phyloP scores from a whole-genome alignment of 176 grass and related monocot species.

The Triticum dicoccoides region DNA sequence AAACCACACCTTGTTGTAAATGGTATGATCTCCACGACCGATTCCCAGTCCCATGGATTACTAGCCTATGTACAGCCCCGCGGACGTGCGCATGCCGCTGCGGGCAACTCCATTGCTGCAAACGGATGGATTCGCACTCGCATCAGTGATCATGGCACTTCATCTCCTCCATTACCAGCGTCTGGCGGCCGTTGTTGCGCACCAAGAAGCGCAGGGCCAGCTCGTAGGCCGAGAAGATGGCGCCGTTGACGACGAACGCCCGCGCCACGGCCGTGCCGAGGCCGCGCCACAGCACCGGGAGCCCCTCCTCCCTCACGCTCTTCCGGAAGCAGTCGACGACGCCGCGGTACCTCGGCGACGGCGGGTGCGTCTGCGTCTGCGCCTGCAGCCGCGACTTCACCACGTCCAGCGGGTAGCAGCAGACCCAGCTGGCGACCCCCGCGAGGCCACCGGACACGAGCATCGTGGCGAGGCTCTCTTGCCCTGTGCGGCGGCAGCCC shows the following conservation, averaged over 20 bases:
- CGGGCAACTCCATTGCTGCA: neutral
- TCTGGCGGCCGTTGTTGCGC: slow-evolving; percentile 29
- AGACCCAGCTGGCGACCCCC: slow-evolving; percentile 92
- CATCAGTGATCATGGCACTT: slow-evolving; percentile 1
- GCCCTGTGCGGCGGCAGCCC: slow-evolving; percentile 54
- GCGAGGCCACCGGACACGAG: slow-evolving; percentile 81
- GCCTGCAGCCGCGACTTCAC: slow-evolving; percentile 95
- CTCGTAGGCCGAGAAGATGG: slow-evolving; percentile 95
- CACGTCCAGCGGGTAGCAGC: slow-evolving; percentile 94
- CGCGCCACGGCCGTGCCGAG: slow-evolving; percentile 79
- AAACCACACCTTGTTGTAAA: neutral
- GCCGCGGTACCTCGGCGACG: slow-evolving; percentile 56
- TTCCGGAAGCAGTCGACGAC: slow-evolving; percentile 78
- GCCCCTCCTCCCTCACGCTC: slow-evolving; percentile 79
- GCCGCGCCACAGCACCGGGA: slow-evolving; percentile 86
- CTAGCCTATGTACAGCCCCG: slow-evolving; percentile 21
- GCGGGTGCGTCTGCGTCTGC: slow-evolving; percentile 26
- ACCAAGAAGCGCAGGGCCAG: slow-evolving; percentile 72
- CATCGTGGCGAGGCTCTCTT: slow-evolving; percentile 76
- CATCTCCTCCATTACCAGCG: slow-evolving; percentile 70
- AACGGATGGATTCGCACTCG: neutral
- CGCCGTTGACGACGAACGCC: slow-evolving; percentile 88
- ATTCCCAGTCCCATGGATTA: neutral
- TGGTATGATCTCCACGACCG: neutral
- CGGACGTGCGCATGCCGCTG: neutral